Evolutionary conservation across 768 basidiomycete genomes (phyloP), one percentile per base, ranked within the genome.

Genomic region (Lactarius sp.): DNA sequence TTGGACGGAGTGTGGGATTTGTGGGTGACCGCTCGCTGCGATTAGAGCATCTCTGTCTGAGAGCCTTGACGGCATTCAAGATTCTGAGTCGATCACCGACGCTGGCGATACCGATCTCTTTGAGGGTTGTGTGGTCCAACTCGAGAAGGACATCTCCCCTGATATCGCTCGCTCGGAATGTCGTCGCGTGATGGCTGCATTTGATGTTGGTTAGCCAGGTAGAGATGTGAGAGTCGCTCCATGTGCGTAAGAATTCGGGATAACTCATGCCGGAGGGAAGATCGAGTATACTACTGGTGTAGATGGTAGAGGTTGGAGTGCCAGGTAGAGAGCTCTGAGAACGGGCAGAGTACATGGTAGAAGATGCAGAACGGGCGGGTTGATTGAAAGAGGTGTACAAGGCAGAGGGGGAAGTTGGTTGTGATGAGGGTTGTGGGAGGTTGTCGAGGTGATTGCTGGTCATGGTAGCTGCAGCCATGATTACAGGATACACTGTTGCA

Each of bases 31-130:
- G 49, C 27, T 64, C 63, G 10, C 65, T 66, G 8, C 66, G 61
- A 12, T 54, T 68, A 13, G 71, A 73, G 53, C 84, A 85, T 66
- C 80, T 81, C 67, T 83, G 81, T 39, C 95, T 79, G 16, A 98
- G 79, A 6, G 77, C 72, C 72, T 94, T 94, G 64, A 99, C 89
- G 1, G 87, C 96, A 61, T 85, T 88, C 20, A 93, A 71, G 55
- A 99, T 89, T 71, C 92, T 83, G 8, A 98, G 84, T 54, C 95
- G 79, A 75, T 99, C 97, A 12, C 97, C 97, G 47, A 99, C 88
- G 74, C 88, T 92, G 37, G 79, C 70, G 34, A 99, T 83, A 14
- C 90, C 90, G 85, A 98, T 91, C 75, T 99, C 97, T 72, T 87
- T 92, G 55, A 99, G 77, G 2, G 86, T 88, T 7, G 78, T 74